A percentile compares a stretch with the other conserved stretches of the same genome.
Conservation (phyloP, 2,329 filamentous ascomycete species). For the Xylariaceae sp. region DNA sequence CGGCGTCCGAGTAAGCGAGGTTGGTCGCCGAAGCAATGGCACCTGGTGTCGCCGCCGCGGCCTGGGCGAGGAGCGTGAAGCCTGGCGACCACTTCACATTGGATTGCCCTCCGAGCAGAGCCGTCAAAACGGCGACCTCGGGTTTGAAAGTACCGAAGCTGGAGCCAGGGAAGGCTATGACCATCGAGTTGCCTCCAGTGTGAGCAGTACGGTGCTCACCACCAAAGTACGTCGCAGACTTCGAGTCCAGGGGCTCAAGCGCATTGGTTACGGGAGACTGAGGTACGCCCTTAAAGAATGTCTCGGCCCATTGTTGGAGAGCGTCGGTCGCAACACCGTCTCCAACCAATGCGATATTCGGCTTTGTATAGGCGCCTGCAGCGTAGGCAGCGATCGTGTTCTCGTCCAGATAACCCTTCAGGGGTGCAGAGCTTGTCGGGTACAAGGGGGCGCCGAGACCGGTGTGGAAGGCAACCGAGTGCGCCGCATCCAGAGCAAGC, state of each 20-base stretch:
- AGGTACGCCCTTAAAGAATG: slow-evolving; percentile 78
- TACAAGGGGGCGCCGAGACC: slow-evolving; percentile 77
- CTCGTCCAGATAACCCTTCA: slow-evolving; percentile 74
- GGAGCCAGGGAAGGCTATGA: slow-evolving; percentile 89
- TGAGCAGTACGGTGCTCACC: slow-evolving; percentile 87
- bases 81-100: slow-evolving; percentile 93
- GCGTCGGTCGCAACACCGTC: slow-evolving; percentile 74
- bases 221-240: slow-evolving; percentile 80
- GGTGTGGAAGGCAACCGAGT: slow-evolving; percentile 51
- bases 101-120: slow-evolving; percentile 83
- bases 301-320: slow-evolving; percentile 80
- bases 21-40: slow-evolving; percentile 68
- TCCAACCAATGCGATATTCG: slow-evolving; percentile 85
- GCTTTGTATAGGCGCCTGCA: slow-evolving; percentile 72
- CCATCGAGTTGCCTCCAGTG: slow-evolving; percentile 68
- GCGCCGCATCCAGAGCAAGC: slow-evolving; percentile 78
- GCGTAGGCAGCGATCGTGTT: slow-evolving; percentile 69
- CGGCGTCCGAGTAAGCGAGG: slow-evolving; percentile 84
- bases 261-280: slow-evolving; percentile 41
- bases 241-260: slow-evolving; percentile 42
- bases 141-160: slow-evolving; percentile 78
- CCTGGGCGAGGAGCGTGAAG: slow-evolving; percentile 84
- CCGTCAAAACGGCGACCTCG: slow-evolving; percentile 77
- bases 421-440: slow-evolving; percentile 62
- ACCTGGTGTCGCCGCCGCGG: slow-evolving; percentile 56